Percentiles rank a stretch among this genome's conserved stretches.
These are phyloP conservation scores for Atkinsonella hypoxylon DNA, from an alignment of 2,329 filamentous ascomycete genomes.

Conservation along the genomic window DNA sequence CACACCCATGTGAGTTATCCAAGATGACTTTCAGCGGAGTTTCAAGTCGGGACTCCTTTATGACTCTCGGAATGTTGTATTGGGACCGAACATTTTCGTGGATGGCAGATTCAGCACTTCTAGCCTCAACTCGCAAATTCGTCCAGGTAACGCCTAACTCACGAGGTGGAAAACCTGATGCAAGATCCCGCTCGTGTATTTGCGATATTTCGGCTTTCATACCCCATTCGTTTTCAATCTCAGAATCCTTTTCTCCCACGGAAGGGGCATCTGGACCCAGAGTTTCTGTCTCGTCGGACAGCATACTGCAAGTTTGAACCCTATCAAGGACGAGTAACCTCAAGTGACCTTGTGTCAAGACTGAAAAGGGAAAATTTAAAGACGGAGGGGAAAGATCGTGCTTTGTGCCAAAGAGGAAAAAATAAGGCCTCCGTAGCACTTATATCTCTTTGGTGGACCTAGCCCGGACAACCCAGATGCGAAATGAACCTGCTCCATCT, in stretches of 20 bases:
- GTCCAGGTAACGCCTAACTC: constrained; percentile 54
- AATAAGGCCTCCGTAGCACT: too few relatives aligned
- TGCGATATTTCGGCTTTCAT: constrained; percentile 36
- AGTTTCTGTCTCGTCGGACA: constrained; percentile 15
- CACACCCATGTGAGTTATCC: constrained; percentile 52
- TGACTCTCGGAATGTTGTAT: constrained; percentile 40
- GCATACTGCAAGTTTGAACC: constrained; percentile 10
- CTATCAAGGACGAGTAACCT: background rate
- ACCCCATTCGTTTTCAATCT: constrained; percentile 26
- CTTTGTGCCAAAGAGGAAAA: too few relatives aligned
- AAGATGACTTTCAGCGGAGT: constrained; percentile 53
- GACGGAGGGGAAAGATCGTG: too few relatives aligned
- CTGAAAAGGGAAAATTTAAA: too few relatives aligned
- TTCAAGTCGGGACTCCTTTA: constrained; percentile 40
- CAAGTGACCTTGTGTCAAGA: too few relatives aligned
- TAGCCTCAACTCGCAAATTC: constrained; percentile 49
- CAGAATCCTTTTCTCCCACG: constrained; percentile 5
- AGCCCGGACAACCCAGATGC: too few relatives aligned
- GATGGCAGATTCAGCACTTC: constrained; percentile 48
- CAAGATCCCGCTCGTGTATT: constrained; percentile 28
- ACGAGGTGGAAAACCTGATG: constrained; percentile 33
- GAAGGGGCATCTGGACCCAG: constrained; percentile 13
- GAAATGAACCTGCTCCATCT: too few relatives aligned
- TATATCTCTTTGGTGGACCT: too few relatives aligned
- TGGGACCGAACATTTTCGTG: constrained; percentile 53